phyloP scores from a whole-genome alignment of 1,284 basidiomycete species.

The Ganoderma sinense region DNA sequence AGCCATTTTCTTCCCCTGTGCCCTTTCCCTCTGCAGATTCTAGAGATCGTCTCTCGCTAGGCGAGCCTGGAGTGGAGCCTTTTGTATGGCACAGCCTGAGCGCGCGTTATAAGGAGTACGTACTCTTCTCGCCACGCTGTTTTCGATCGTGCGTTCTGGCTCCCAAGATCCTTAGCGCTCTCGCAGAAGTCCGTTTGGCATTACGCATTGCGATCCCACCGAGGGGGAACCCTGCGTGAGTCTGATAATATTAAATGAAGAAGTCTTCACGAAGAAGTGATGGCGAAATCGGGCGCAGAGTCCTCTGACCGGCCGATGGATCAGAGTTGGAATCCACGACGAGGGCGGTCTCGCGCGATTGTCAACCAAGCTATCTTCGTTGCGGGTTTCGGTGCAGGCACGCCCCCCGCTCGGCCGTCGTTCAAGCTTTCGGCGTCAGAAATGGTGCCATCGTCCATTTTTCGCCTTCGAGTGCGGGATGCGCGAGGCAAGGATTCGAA shows the following conservation, averaged over 20 bases:
- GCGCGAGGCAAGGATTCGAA: not conserved
- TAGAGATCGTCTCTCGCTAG: slow-evolving; percentile 5
- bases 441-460: not conserved
- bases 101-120: not conserved
- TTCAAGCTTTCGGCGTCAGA: not conserved
- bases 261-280: not conserved
- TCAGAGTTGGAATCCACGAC: not conserved
- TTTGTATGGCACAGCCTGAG: not conserved
- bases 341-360: not conserved
- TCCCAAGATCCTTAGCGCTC: not conserved
- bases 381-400: not conserved
- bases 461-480: not conserved
- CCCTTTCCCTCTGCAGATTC: slow-evolving; percentile 7
- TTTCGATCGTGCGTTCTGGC: not conserved
- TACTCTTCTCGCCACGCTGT: not conserved
- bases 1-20: not conserved
- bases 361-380: not conserved
- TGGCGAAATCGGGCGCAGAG: not conserved
- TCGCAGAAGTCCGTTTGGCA: not conserved
- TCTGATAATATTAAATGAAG: not conserved
- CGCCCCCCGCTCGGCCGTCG: not conserved
- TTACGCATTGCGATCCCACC: not conserved
- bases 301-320: not conserved
- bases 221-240: not conserved
- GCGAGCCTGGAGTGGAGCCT: not conserved